Evolutionary conservation across 108 stramenopile species (phyloP).

Genomic region (Ochromonas danica): DNA sequence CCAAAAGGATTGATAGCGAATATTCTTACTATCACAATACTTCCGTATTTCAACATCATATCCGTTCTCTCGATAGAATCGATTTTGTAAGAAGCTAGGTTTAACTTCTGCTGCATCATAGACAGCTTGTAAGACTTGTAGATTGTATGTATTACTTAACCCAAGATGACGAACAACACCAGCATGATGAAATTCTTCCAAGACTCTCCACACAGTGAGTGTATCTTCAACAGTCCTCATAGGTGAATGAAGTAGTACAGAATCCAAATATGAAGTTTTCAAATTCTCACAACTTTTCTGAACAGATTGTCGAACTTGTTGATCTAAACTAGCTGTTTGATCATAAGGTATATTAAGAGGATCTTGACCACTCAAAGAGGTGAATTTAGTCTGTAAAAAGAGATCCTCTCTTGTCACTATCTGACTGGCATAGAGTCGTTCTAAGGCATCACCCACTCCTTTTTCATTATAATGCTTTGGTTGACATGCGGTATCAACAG

Average conservation of each 20-base stretch:
- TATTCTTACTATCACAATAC: conserved; percentile 68
- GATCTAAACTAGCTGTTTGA: conserved; percentile 50
- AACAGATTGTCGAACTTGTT: conserved; percentile 67
- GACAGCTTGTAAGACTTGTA: conserved; percentile 37
- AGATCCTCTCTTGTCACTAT: conserved; percentile 59
- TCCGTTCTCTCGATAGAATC: conserved; percentile 67
- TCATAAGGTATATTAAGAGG: conserved; percentile 75
- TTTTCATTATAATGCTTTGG: conserved; percentile 83
- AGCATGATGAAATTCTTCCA: conserved; percentile 67
- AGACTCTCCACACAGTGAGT: conserved; percentile 64
- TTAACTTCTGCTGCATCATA: conserved; percentile 67
- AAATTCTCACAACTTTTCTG: conserved; percentile 66
- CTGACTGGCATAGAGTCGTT: conserved; percentile 46
- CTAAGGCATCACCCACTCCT: conserved; percentile 67
- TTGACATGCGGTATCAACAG: conserved; percentile 88
- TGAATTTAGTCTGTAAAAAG: conserved; percentile 84
- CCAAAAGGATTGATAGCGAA: conserved; percentile 79
- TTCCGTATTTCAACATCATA: conserved; percentile 72
- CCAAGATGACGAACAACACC: conserved; percentile 68
- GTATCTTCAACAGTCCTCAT: conserved; percentile 54
- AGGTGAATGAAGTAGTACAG: conserved; percentile 67
- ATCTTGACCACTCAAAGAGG: conserved; percentile 72
- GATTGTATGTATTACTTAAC: conserved; percentile 68
- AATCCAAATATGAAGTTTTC: conserved; percentile 74
- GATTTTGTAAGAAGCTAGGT: conserved; percentile 77